Conservation (phyloP, 2,329 filamentous ascomycete species). For the Botrytis aclada region DNA sequence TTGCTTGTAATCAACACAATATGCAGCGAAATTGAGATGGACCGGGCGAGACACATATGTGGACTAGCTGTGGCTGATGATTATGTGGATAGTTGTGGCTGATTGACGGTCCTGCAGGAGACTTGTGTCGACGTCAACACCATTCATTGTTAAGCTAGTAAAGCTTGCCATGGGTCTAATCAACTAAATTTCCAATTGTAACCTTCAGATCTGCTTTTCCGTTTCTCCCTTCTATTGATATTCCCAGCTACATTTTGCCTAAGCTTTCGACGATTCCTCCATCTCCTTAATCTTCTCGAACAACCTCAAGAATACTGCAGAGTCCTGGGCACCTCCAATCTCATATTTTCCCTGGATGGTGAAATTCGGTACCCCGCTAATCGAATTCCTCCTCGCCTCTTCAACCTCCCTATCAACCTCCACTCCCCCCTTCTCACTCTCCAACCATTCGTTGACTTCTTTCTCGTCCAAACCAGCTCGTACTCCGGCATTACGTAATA, state of each 20-base stretch:
- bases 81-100: not conserved
- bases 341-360: conserved; percentile 66
- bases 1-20: not conserved
- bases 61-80: not conserved
- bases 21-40: not conserved
- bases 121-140: not conserved
- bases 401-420: conserved; percentile 38
- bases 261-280: conserved; percentile 31
- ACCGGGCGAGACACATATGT: not conserved
- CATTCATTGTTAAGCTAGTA: not conserved
- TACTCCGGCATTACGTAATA: conserved; percentile 51
- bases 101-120: not conserved
- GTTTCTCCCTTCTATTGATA: too few species aligned
- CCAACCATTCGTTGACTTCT: conserved; percentile 54
- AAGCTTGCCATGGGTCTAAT: not conserved
- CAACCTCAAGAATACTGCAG: conserved; percentile 61
- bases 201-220: not conserved
- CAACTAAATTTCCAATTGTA: not conserved
- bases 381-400: conserved; percentile 44
- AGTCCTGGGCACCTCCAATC: conserved; percentile 70
- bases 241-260: not conserved
- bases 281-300: conserved; percentile 53
- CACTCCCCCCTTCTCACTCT: conserved; percentile 51
- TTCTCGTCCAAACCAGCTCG: conserved; percentile 51
- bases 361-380: conserved; percentile 73